Base-by-base conservation (phyloP, 2,329 filamentous ascomycete species). In the Fusarium penzigii region DNA sequence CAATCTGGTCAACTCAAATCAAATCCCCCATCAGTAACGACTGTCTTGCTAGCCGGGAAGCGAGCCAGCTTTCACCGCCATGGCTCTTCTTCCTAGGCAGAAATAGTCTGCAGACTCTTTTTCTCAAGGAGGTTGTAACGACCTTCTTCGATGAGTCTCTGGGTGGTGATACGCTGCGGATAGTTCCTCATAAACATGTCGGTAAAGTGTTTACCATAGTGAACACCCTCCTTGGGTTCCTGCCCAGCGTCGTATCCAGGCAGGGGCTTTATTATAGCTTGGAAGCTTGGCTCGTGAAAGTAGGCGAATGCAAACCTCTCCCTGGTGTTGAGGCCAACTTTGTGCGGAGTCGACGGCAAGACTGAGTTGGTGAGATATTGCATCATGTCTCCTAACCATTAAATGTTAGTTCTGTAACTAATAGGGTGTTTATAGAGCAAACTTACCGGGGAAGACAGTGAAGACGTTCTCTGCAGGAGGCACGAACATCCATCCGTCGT, bases 191-290 rank as follows among this genome's bases (percentile, higher is more conserved):
- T 65, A 51, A 72, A 78, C 76, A 79, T 79, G 49, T 78, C 75
- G 36, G 76, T 80, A 52, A 79, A 80, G 59, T 80, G 76, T 1
- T 72, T 78, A n/a, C 77, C 77, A 56, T 79, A 80, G 59, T 79
- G 75, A 7, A 79, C 73, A 4, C 75, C 72, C n/a, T 73, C 69
- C 6, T 53, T 44, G 2, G 64, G 64, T 17, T 61, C 56, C 46
- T 68, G 65, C 3, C 68, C 64, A 7, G 46, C 65, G 8, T 72
- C 62, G 51, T 72, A 75, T 3, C 71, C 72, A 0, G 68, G 65
- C 8, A 80, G 64, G 1, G 77, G 76, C 59, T 71, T 72, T 13
- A 77, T 52, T 10, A 78, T 70, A 1, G 75, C 68, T 17, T 73
- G 69, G 59, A 80, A 80, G 62, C 72, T 78, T 17, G 77, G 77